These are phyloP conservation scores for Cryptococcus sp. DNA, from an alignment of 1,284 basidiomycete species.

Conservation along the genomic window DNA sequence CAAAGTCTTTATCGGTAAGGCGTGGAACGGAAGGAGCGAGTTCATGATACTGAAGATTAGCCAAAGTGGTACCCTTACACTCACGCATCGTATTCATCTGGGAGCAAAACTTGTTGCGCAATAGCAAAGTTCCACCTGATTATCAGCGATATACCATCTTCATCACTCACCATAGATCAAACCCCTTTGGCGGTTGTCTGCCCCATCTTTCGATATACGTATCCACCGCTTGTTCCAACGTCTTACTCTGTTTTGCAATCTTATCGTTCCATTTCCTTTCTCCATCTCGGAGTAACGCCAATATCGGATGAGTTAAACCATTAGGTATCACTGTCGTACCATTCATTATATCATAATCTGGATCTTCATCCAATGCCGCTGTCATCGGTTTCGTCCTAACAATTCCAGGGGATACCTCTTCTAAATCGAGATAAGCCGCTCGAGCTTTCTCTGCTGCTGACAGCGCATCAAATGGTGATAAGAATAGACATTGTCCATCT, in stretches of 20 bases:
- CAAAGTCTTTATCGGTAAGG: slow-evolving; percentile 36
- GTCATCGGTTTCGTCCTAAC: slow-evolving; percentile 19
- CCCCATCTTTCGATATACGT: slow-evolving; percentile 49
- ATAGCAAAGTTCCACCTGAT: slow-evolving; percentile 38
- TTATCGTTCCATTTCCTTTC: slow-evolving; percentile 49
- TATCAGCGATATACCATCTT: not conserved
- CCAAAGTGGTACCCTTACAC: slow-evolving; percentile 8
- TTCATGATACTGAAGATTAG: slow-evolving; percentile 39
- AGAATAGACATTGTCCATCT: slow-evolving; percentile 43
- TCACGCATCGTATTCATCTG: slow-evolving; percentile 47
- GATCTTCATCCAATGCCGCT: slow-evolving; percentile 17
- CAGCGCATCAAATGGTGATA: slow-evolving; percentile 45
- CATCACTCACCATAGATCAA: slow-evolving; percentile 42
- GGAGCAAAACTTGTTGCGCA: slow-evolving; percentile 36
- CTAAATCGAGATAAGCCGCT: slow-evolving; percentile 29
- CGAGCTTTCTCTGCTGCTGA: slow-evolving; percentile 31
- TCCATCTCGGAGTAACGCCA: slow-evolving; percentile 48
- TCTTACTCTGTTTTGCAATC: slow-evolving; percentile 48
- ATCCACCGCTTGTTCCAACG: slow-evolving; percentile 49
- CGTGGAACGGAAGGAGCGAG: slow-evolving; percentile 44
- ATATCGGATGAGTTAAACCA: slow-evolving; percentile 44
- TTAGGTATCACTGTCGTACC: slow-evolving; percentile 12
- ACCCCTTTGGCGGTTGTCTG: slow-evolving; percentile 48
- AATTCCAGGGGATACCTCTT: slow-evolving; percentile 35
- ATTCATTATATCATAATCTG: not conserved